Evolutionary conservation across 192 early-diverging fungal species (phyloP), one percentile per base, ranked within the genome.

Genomic region (Gaertneriomyces sp.): DNA sequence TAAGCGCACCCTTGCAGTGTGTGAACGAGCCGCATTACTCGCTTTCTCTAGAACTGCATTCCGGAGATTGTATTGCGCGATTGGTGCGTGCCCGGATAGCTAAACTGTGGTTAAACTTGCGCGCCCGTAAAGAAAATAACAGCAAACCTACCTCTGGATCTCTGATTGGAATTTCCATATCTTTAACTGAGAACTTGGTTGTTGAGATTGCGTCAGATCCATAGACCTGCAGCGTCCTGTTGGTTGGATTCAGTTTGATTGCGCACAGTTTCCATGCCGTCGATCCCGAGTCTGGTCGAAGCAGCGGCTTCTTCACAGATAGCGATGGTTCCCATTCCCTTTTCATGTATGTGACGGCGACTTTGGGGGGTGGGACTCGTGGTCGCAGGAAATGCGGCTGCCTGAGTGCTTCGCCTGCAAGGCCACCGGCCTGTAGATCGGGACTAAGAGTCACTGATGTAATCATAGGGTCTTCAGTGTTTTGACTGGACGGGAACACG

Each of bases 81-180:
- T 9, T 16, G 54, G 54, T 6, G 19, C 39, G 12, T 14, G 19
- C 38, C 54, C 54, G 16, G 54, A 56, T 12, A 49, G 47, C 47
- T 49, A 49, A 49, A 12, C 3, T 2, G 12, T 17, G 47, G 17
- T 49, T 49, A 49, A 17, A 16, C 14, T 12, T 38, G 25, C 25
- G 19, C 1, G 25, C 14, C 10, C 2, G 4, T 56, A 16, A 56
- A 5, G 54, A 4, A 56, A 39, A 38, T 56, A 39, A 39, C 14
- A 56, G 12, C 12, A 9, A 38, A 8, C 54, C 12, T 33, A 56
- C 54, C 54, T 56, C 54, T 14, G 54, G 54, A 39, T 56, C 54
- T 12, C 54, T 14, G 12, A 56, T 39, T 12, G 54, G 54, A 56
- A 56, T 38, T 16, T 56, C 54, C 54, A 56, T 38, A 39, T 56